Percentiles rank a stretch among this genome's conserved stretches.
phyloP scores from a whole-genome alignment of 495 filamentous ascomycete species.

The Penicillium paradoxum region DNA sequence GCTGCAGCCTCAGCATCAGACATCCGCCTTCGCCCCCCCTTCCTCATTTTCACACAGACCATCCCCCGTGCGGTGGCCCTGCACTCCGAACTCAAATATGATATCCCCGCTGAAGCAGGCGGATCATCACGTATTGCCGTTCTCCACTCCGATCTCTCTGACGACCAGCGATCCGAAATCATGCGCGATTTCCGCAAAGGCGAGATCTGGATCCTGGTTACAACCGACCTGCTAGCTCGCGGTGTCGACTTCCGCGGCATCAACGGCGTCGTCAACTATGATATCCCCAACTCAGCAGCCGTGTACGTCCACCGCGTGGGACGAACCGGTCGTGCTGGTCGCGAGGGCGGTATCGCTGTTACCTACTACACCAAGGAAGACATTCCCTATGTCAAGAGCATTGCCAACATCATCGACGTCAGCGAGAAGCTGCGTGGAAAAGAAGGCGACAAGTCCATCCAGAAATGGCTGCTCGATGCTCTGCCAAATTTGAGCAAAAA shows the following conservation, averaged over 20 bases:
- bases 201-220: constrained; percentile 94
- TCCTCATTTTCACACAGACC: constrained; percentile 92
- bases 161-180: constrained; percentile 65
- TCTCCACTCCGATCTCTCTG: constrained; percentile 80
- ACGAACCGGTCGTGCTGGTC: constrained; percentile 82
- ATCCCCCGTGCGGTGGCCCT: constrained; percentile 84
- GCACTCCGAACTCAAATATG: constrained; percentile 86
- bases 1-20: constrained; percentile 51
- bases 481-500: constrained; percentile 79
- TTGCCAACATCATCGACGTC: constrained; percentile 85
- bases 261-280: constrained; percentile 94
- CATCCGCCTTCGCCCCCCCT: constrained; percentile 72
- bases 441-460: constrained; percentile 49
- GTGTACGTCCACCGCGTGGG: constrained; percentile 92
- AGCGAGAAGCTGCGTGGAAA: constrained; percentile 60
- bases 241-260: constrained; percentile 89
- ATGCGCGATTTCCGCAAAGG: constrained; percentile 88
- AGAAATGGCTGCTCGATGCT: constrained; percentile 85
- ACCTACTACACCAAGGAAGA: constrained; percentile 96
- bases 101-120: constrained; percentile 83
- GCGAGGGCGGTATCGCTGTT: constrained; percentile 83
- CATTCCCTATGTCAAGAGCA: constrained; percentile 80
- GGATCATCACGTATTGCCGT: constrained; percentile 83
- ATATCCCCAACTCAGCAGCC: constrained; percentile 82
- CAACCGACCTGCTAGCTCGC: constrained; percentile 84